Evolutionary conservation across 495 filamentous ascomycete species (phyloP), one percentile per base, ranked within the genome.

Genomic region (Achaetomiella virescens): DNA sequence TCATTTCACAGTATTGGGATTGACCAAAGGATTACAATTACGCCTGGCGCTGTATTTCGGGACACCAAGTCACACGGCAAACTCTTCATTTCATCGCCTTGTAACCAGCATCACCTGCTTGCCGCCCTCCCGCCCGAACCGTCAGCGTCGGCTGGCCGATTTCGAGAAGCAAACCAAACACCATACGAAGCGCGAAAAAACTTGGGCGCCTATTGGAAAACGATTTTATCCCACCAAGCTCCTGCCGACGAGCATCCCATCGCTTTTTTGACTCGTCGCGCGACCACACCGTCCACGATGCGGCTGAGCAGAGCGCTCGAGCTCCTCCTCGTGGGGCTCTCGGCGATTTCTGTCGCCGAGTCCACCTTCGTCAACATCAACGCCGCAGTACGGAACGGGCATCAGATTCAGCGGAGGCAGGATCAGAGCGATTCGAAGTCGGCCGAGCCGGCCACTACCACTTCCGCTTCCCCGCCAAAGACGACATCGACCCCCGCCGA

Each of bases 291-390:
- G 33, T 52, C 48, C 65, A 67, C 51, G 60, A 76, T 77, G 72
- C 66, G 67, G 62, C 66, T 66, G 27, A 68, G 35, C 54, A 66
- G 62, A 46, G 55, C 71, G 35, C 49, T 73, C 29, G 54, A 70
- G 41, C 44, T 76, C 37, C 52, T 77, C 50, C 61, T 72, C 52
- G 55, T 73, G 49, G 73, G 68, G 41, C 67, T 77, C 22, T 73
- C 72, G 22, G 67, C 73, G 38, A 37, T 70, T 18, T 62, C 67
- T 42, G 70, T 71, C 54, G 70, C 70, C 29, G 69, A 72, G 52
- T 73, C 73, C 40, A 68, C 70, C 21, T 70, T 69, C 54, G 42
- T 73, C 21, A 55, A 66, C 48, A 35, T 58, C 18, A 56, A 62
- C 52, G 31, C 62, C 35, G 35, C 52, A 3, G 61, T 61, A 25